These are phyloP conservation scores for Fusarium kyushuense DNA, from an alignment of 2,329 filamentous ascomycete species.

Conservation along the genomic window DNA sequence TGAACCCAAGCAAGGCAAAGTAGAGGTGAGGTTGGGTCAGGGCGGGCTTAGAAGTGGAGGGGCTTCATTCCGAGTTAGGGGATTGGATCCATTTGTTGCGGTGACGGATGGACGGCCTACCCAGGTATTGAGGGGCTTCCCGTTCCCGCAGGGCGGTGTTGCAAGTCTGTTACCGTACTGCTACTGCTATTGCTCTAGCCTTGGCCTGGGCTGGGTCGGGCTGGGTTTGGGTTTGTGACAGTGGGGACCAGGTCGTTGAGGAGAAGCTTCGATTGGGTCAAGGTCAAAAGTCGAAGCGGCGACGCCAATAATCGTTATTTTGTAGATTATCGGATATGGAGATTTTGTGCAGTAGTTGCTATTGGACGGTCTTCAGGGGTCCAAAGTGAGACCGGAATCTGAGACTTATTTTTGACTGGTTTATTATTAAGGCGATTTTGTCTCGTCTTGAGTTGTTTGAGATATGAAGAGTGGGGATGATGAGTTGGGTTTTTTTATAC, in stretches of 20 bases:
- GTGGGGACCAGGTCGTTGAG: constrained; percentile 18
- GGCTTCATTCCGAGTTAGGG: constrained; percentile 15
- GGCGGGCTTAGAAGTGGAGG: constrained; percentile 25
- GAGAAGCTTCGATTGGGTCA: background rate
- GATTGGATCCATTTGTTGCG: constrained; percentile 32
- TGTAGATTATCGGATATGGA: constrained; percentile 18
- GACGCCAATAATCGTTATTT: background rate
- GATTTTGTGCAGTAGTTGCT: constrained; percentile 17
- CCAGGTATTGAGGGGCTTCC: constrained; percentile 49
- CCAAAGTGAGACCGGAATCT: constrained; percentile 16
- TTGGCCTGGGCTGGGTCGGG: constrained; percentile 18
- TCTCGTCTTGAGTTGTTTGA: constrained; percentile 18
- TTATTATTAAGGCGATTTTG: constrained; percentile 15
- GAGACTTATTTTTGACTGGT: constrained; percentile 34
- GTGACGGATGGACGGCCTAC: constrained; percentile 43
- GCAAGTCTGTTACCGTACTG: constrained; percentile 12
- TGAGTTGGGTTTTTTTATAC: background rate
- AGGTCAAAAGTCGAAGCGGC: background rate
- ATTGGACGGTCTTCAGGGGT: constrained; percentile 30
- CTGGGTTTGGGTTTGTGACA: constrained; percentile 27
- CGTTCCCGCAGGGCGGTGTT: constrained; percentile 44
- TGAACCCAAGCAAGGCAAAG: constrained; percentile 28
- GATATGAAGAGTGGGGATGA: background rate
- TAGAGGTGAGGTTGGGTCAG: constrained; percentile 41
- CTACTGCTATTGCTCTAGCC: background rate